A percentile compares a stretch with the other conserved stretches of the same genome.
Evolutionary conservation across 148 eudicot genomes (phyloP).

Genomic region (Camellia japonica): DNA sequence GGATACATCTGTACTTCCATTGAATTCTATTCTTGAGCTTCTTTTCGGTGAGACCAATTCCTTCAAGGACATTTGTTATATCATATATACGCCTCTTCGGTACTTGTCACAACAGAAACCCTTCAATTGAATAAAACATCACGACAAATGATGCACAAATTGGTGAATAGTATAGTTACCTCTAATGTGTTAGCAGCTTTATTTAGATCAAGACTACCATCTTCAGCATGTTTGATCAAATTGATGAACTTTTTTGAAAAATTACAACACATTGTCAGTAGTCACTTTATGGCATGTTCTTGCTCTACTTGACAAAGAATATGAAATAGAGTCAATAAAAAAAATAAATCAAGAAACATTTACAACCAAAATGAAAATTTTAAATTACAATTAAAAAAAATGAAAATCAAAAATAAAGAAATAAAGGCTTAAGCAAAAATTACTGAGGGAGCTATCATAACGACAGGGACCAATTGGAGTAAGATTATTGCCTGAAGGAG

Average conservation of each 20-base stretch:
- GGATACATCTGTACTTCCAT: slow-evolving; percentile 74
- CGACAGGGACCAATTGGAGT: slow-evolving; percentile 87
- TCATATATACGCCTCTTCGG: slow-evolving; percentile 98
- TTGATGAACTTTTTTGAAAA: slow-evolving; percentile 75
- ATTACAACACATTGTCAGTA: slow-evolving; percentile 4
- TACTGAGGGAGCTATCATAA: slow-evolving; percentile 96
- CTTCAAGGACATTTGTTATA: slow-evolving; percentile 96
- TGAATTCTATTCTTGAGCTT: slow-evolving; percentile 94
- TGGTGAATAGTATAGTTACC: slow-evolving; percentile 35
- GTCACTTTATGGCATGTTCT: slow-evolving; percentile 4
- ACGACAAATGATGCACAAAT: slow-evolving; percentile 7
- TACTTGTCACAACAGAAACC: slow-evolving; percentile 47
- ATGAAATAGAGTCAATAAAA: slow-evolving; percentile 6
- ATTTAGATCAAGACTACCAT: slow-evolving; percentile 95
- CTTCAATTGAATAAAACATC: slow-evolving; percentile 8
- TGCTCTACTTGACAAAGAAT: slow-evolving; percentile 11
- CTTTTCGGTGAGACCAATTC: slow-evolving; percentile 95
- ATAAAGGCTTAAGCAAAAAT: slow-evolving; percentile 7
- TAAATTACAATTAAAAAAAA: background rate
- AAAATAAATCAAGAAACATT: slow-evolving; percentile 2
- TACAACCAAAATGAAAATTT: background rate
- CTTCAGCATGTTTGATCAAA: slow-evolving; percentile 90
- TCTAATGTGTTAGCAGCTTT: slow-evolving; percentile 90
- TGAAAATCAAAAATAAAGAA: background rate
- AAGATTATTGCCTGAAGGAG: slow-evolving; percentile 71